Percentiles rank a stretch among this genome's conserved stretches.
Evolutionary conservation across 2,329 filamentous ascomycete genomes (phyloP).

Genomic region (Lecanicillium sp.): DNA sequence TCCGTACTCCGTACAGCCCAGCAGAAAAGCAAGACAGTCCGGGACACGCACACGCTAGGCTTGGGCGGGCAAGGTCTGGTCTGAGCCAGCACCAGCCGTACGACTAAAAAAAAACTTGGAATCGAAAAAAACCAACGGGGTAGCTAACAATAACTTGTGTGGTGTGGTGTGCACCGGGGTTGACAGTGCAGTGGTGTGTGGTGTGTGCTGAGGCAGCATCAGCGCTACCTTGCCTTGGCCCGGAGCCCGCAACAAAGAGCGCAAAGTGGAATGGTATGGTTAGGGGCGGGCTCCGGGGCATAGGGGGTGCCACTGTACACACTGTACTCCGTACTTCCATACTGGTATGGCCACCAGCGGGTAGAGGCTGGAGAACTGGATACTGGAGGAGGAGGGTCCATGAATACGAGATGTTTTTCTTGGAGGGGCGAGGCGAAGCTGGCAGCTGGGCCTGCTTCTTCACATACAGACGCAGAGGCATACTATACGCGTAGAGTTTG

Average conservation of each 20-base stretch:
- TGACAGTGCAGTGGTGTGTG: too few species aligned
- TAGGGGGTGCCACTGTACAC: neutral
- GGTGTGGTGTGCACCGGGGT: neutral
- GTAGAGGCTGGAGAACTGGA: too few species aligned
- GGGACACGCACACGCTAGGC: conserved; percentile 1
- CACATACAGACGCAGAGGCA: too few species aligned
- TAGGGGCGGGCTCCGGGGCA: too few species aligned
- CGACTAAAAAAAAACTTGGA: neutral
- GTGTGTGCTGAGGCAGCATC: too few species aligned
- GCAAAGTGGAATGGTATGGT: too few species aligned
- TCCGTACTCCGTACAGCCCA: conserved; percentile 9
- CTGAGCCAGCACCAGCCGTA: neutral
- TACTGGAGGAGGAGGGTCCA: conserved; percentile 3
- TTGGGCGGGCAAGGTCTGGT: neutral
- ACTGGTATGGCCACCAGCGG: neutral
- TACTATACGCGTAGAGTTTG: too few species aligned
- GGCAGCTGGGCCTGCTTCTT: too few species aligned
- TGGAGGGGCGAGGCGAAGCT: conserved; percentile 1
- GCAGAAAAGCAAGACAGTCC: conserved; percentile 8
- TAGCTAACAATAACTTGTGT: neutral
- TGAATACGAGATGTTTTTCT: conserved; percentile 12
- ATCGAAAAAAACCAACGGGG: neutral
- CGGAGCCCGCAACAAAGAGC: neutral
- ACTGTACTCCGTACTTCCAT: neutral
- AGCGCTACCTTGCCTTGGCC: neutral